phyloP scores from a whole-genome alignment of 257 asterid species.

The Solanum paucissectum region DNA sequence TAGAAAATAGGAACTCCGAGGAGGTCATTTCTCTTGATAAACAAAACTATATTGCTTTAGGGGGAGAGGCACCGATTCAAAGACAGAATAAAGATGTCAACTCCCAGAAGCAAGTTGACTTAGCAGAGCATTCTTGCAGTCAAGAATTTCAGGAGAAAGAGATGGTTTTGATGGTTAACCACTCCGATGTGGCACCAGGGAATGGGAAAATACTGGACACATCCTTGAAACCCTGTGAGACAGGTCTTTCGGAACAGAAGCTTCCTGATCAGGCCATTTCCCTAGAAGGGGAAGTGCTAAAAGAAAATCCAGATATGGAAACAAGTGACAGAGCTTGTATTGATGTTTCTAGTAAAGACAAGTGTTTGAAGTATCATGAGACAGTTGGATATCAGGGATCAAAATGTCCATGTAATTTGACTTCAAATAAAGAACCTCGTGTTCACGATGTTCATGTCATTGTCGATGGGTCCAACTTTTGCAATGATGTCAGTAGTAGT shows the following conservation, averaged over 20 bases:
- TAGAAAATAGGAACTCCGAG: conserved; percentile 4
- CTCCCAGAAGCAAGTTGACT: conserved; percentile 8
- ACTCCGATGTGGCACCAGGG: conserved; percentile 9
- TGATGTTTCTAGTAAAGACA: not conserved
- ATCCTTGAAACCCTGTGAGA: not conserved
- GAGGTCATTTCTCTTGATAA: not conserved
- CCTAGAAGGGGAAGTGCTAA: conserved; percentile 7
- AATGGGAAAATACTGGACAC: not conserved
- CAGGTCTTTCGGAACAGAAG: conserved; percentile 9
- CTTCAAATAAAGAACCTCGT: conserved; percentile 7
- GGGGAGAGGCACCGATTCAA: conserved; percentile 8
- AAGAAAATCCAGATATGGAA: conserved; percentile 6
- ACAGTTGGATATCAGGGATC: conserved; percentile 11
- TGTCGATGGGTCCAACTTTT: conserved; percentile 3
- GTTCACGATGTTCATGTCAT: conserved; percentile 29
- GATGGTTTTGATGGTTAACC: conserved; percentile 25
- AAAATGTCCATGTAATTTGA: not conserved
- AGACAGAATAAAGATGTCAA: conserved; percentile 3
- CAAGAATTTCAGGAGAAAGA: conserved; percentile 38
- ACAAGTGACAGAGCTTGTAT: not conserved
- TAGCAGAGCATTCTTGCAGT: not conserved
- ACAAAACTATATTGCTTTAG: conserved; percentile 1
- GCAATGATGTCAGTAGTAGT: conserved; percentile 1
- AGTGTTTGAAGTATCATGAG: conserved; percentile 8
- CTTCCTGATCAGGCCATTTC: conserved; percentile 7